Evolutionary conservation across 2,329 filamentous ascomycete genomes (phyloP).

Genomic region (Pleurostoma richardsiae): DNA sequence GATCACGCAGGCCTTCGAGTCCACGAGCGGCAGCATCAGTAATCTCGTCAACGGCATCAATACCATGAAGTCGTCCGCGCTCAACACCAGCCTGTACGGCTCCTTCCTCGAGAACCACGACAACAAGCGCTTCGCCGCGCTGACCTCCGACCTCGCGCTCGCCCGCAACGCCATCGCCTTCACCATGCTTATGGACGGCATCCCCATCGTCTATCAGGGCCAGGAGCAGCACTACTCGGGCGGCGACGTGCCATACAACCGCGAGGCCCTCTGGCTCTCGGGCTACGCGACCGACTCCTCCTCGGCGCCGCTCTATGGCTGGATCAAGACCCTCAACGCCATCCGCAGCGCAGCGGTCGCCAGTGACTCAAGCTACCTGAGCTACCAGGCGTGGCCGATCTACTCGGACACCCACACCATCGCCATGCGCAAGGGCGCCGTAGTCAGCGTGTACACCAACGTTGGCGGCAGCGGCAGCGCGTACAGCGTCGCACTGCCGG

Average conservation of each 20-base stretch:
- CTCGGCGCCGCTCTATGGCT: constrained; percentile 34
- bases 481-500: constrained; percentile 23
- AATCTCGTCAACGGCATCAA: constrained; percentile 24
- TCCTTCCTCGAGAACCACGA: constrained; percentile 48
- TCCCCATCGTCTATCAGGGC: constrained; percentile 54
- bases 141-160: constrained; percentile 39
- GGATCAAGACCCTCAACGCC: constrained; percentile 41
- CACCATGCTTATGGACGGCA: constrained; percentile 49
- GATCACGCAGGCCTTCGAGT: constrained; percentile 18
- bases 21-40: constrained; percentile 22
- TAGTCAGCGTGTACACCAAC: constrained; percentile 36
- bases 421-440: constrained; percentile 41
- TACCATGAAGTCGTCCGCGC: constrained; percentile 12
- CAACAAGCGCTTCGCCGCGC: constrained; percentile 34
- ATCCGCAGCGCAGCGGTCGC: constrained; percentile 40
- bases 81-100: constrained; percentile 30
- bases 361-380: constrained; percentile 29
- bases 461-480: constrained; percentile 24
- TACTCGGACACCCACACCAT: constrained; percentile 34
- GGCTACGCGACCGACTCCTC: constrained; percentile 34
- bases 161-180: constrained; percentile 49
- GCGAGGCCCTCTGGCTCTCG: constrained; percentile 44
- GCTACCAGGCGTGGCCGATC: constrained; percentile 28
- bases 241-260: constrained; percentile 33
- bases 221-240: constrained; percentile 51